phyloP scores from a whole-genome alignment of 1,284 basidiomycete genomes.

The Trichosporon sp. region DNA sequence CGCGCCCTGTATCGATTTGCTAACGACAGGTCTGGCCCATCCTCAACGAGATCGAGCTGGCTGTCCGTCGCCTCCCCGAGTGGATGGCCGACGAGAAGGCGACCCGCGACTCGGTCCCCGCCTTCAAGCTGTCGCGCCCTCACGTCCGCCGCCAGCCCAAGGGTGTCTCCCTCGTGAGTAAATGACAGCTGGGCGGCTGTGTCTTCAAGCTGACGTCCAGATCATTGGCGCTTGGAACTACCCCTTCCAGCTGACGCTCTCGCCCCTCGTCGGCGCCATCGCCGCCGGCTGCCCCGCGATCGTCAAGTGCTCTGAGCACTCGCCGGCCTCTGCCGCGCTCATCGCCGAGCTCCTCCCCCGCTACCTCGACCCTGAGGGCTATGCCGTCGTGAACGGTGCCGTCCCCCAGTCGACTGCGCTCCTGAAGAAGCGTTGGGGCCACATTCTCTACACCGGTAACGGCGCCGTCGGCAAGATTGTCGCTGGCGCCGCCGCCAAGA shows the following conservation, averaged over 20 bases:
- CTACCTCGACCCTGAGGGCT: slow-evolving; percentile 76
- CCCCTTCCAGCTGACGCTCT: slow-evolving; percentile 61
- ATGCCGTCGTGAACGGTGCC: slow-evolving; percentile 74
- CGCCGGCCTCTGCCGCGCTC: slow-evolving; percentile 67
- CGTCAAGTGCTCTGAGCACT: slow-evolving; percentile 80
- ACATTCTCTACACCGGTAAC: slow-evolving; percentile 71
- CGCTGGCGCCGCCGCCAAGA: slow-evolving; percentile 78
- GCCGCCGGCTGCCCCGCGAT: slow-evolving; percentile 76
- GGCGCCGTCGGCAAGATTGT: slow-evolving; percentile 75
- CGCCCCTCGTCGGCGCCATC: slow-evolving; percentile 71
- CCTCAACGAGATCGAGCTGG: slow-evolving; percentile 65
- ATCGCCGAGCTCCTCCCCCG: slow-evolving; percentile 73
- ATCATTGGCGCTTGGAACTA: slow-evolving; percentile 61
- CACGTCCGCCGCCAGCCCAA: slow-evolving; percentile 74
- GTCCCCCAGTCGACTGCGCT: slow-evolving; percentile 74
- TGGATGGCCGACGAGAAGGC: slow-evolving; percentile 73
- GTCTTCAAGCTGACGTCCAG: too few relatives aligned
- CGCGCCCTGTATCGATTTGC: neutral
- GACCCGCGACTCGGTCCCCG: slow-evolving; percentile 59
- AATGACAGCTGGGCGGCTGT: too few relatives aligned
- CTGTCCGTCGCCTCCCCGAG: slow-evolving; percentile 69
- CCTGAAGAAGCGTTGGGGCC: slow-evolving; percentile 81
- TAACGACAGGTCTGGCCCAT: slow-evolving; percentile 55
- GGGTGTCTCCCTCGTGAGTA: slow-evolving; percentile 63
- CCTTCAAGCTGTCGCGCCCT: slow-evolving; percentile 63